A percentile compares a stretch with the other conserved stretches of the same genome.
Evolutionary conservation across 257 asterid species (phyloP).

Genomic region (Salvia rosmarinus): DNA sequence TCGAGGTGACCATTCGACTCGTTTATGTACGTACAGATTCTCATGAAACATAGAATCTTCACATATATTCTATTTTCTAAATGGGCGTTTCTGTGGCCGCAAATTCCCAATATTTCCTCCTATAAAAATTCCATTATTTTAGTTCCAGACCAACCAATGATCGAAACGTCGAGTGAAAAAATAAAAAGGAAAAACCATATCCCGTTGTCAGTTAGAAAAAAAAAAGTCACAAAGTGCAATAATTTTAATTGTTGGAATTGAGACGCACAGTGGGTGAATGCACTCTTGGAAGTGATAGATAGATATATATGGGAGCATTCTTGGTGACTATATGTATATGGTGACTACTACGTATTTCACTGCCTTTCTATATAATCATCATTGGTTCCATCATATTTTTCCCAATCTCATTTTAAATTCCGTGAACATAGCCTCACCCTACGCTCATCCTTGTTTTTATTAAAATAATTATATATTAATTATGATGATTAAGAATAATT

Average conservation of each 20-base stretch:
- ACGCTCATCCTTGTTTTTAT: too few species aligned
- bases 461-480: too few species aligned
- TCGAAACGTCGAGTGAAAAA: constrained; percentile 30
- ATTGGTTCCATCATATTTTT: background rate
- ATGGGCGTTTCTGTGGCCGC: constrained; percentile 5
- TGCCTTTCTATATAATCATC: constrained; percentile 24
- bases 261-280: background rate
- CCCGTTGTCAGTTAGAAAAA: background rate
- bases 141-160: constrained; percentile 32
- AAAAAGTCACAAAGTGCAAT: constrained; percentile 18
- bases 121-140: background rate
- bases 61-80: background rate
- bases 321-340: too few species aligned
- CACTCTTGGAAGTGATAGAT: constrained; percentile 29
- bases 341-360: too few species aligned
- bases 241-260: background rate
- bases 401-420: too few species aligned
- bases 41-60: constrained; percentile 7
- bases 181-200: background rate
- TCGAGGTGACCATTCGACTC: constrained; percentile 28
- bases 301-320: background rate
- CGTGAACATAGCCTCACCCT: too few species aligned
- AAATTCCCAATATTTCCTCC: background rate
- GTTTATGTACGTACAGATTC: background rate
- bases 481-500: too few species aligned